A percentile compares a stretch with the other conserved stretches of the same genome.
phyloP scores from a whole-genome alignment of 257 asterid species.

The Solanum medicagineum region DNA sequence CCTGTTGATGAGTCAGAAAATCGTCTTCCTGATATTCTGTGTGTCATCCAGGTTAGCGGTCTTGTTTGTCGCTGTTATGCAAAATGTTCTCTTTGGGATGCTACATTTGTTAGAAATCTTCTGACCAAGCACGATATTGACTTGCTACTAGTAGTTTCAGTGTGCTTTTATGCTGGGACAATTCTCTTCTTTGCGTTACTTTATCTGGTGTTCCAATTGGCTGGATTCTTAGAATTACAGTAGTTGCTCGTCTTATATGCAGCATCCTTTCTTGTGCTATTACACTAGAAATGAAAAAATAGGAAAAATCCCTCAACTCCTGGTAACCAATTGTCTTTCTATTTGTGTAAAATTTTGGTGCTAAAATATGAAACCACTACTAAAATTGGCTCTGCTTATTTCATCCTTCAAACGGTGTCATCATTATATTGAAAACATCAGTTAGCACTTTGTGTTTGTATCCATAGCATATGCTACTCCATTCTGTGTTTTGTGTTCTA shows the following conservation, averaged over 20 bases:
- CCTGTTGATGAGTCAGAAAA: conserved; percentile 84
- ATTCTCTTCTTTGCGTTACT: neutral
- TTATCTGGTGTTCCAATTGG: neutral
- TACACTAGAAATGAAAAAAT: neutral
- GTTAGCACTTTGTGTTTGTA: neutral
- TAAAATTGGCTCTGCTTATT: neutral
- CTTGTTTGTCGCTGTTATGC: neutral
- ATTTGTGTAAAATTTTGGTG: neutral
- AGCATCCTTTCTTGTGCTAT: neutral
- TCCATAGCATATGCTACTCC: neutral
- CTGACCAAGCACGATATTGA: neutral
- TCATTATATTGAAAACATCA: neutral
- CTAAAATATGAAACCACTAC: neutral
- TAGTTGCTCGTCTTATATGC: neutral
- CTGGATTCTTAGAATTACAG: neutral
- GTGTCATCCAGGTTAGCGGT: conserved; percentile 71
- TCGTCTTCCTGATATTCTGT: conserved; percentile 85
- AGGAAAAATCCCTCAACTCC: neutral
- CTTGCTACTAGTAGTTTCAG: neutral
- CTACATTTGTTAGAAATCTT: neutral
- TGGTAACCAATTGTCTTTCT: neutral
- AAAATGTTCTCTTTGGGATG: neutral
- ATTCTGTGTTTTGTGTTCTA: neutral
- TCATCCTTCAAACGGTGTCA: neutral
- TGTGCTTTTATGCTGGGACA: neutral